Conservation (phyloP, 2,329 filamentous ascomycete species). For the Boeremia exigua region DNA sequence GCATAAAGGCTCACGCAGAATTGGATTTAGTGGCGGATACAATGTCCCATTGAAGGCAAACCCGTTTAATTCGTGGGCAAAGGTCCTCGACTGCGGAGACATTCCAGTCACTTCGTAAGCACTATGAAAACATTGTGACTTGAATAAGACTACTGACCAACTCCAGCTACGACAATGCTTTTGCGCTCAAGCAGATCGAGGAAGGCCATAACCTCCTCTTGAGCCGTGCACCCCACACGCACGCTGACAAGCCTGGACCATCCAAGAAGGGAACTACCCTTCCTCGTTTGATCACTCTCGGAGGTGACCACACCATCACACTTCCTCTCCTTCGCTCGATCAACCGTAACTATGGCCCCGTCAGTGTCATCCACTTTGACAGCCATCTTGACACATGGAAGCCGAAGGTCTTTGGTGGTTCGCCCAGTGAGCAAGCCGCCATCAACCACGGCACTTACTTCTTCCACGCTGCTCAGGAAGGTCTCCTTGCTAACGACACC, state of each 20-base stretch:
- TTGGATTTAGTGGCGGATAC: conserved; percentile 76
- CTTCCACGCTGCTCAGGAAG: conserved; percentile 80
- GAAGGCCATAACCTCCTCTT: conserved; percentile 80
- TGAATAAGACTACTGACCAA: not conserved
- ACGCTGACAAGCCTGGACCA: conserved; percentile 70
- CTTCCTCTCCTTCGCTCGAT: conserved; percentile 63
- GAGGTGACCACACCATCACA: conserved; percentile 68
- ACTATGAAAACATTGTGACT: not conserved
- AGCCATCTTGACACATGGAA: conserved; percentile 71
- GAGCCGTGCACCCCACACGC: conserved; percentile 72
- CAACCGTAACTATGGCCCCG: conserved; percentile 70
- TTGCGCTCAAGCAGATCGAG: conserved; percentile 83
- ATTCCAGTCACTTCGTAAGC: conserved; percentile 82
- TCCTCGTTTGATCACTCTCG: conserved; percentile 78
- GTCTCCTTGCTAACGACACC: conserved; percentile 78
- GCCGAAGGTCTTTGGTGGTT: conserved; percentile 85
- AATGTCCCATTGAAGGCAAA: conserved; percentile 82
- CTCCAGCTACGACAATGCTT: conserved; percentile 77
- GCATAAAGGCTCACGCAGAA: conserved; percentile 56
- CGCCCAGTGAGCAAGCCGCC: conserved; percentile 74
- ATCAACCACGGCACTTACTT: conserved; percentile 93
- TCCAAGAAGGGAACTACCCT: conserved; percentile 77
- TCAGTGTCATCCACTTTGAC: conserved; percentile 69
- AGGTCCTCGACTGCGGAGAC: conserved; percentile 81
- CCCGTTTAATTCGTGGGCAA: conserved; percentile 82